Conservation (phyloP, 768 basidiomycete species). For the Lyophyllum atratum region DNA sequence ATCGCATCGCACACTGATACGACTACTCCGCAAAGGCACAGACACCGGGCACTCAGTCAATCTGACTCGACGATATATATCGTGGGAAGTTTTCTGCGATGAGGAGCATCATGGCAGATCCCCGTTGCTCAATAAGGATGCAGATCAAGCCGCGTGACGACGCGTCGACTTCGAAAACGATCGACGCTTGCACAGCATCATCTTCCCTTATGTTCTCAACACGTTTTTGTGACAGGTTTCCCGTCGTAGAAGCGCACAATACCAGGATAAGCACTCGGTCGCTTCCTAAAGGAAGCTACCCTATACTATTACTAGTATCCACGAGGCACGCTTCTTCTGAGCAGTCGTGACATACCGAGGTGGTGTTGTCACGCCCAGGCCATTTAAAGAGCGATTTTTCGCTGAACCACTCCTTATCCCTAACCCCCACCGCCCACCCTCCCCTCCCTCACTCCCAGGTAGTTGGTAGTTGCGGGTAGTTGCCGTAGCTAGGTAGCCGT, state of each 20-base stretch:
- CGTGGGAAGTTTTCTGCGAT: neutral
- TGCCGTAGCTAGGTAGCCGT: neutral
- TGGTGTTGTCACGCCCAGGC: neutral
- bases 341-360: neutral
- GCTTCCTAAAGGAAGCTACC: neutral
- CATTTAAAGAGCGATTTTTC: neutral
- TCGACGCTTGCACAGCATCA: neutral
- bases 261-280: neutral
- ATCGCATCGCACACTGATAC: no score
- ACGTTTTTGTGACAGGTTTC: neutral
- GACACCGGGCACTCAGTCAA: neutral
- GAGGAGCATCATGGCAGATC: neutral
- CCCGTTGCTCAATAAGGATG: neutral
- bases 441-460: neutral
- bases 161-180: neutral
- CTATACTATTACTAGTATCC: neutral
- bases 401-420: neutral
- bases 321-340: neutral
- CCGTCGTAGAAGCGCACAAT: neutral
- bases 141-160: neutral
- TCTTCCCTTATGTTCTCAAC: neutral
- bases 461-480: neutral
- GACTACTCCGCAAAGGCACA: neutral
- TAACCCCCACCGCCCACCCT: neutral
- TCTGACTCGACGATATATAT: neutral